Conservation (phyloP, 192 early-diverging fungal genomes). For the Diversispora epigaea region DNA sequence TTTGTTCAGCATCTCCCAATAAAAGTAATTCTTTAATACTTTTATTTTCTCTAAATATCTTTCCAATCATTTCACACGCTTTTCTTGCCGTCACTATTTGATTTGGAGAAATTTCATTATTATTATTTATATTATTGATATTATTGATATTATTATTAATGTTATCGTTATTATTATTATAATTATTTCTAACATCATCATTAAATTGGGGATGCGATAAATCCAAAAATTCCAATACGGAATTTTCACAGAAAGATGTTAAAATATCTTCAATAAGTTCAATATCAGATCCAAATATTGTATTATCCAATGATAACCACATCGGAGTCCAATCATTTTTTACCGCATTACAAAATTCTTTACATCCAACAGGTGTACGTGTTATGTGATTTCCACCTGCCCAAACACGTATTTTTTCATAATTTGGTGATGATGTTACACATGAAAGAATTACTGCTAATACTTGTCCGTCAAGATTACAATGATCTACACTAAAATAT, state of each 20-base stretch:
- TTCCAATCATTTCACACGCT: slow-evolving; percentile 11
- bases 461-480: slow-evolving; percentile 1
- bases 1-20: background rate
- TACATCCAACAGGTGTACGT: background rate
- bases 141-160: too few species aligned
- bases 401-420: slow-evolving; percentile 13
- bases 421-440: background rate
- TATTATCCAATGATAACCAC: slow-evolving; percentile 17
- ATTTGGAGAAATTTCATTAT: background rate
- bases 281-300: background rate
- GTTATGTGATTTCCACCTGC: slow-evolving; percentile 22
- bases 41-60: slow-evolving; percentile 2
- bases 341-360: slow-evolving; percentile 7
- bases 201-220: slow-evolving; percentile 8
- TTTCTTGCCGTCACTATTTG: background rate
- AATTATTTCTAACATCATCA: too few species aligned
- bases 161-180: too few species aligned
- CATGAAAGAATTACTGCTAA: background rate
- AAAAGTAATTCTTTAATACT: slow-evolving; percentile 1
- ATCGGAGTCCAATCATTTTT: slow-evolving; percentile 14
- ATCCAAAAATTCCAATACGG: slow-evolving; percentile 1
- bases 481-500: slow-evolving; percentile 15
- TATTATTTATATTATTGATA: background rate
- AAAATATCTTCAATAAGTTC: background rate
- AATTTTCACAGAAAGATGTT: slow-evolving; percentile 6